Conservation (phyloP, 2,329 filamentous ascomycete species). For the Fusarium sacchari region DNA sequence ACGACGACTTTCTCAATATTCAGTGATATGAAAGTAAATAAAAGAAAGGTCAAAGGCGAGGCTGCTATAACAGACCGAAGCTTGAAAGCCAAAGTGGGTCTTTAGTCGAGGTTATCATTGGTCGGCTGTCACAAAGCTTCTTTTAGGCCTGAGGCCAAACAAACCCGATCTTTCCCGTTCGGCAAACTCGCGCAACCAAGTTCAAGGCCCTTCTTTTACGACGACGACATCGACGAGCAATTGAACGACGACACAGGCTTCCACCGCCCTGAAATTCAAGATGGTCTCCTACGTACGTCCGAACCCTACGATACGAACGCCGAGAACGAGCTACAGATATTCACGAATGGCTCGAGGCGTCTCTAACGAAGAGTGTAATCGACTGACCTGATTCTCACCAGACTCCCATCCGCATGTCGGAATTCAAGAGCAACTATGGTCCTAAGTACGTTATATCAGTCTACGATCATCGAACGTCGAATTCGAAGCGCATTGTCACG, state of each 20-base stretch:
- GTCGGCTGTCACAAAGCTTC: conserved; percentile 18
- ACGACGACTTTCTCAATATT: not conserved
- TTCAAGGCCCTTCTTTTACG: conserved; percentile 37
- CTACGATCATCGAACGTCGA: not conserved
- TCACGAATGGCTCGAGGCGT: conserved; percentile 18
- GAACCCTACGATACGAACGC: not conserved
- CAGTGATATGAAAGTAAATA: conserved; percentile 10
- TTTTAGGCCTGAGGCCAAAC: conserved; percentile 48
- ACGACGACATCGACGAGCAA: conserved; percentile 49
- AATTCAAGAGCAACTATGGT: conserved; percentile 71
- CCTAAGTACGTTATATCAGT: conserved; percentile 64
- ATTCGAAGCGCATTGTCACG: not conserved
- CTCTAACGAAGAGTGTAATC: not conserved
- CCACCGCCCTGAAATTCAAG: conserved; percentile 48
- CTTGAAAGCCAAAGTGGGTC: conserved; percentile 37
- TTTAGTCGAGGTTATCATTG: not conserved
- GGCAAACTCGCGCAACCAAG: conserved; percentile 49
- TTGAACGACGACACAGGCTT: conserved; percentile 49
- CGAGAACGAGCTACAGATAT: not conserved
- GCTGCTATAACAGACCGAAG: conserved; percentile 25
- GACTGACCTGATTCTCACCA: conserved; percentile 50
- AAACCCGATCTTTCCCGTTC: conserved; percentile 48
- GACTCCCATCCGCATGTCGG: conserved; percentile 58
- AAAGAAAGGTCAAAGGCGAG: conserved; percentile 9
- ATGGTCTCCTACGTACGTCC: conserved; percentile 55